phyloP scores from a whole-genome alignment of 169 alveolate genomes.

The Toxoplasma gondii region DNA sequence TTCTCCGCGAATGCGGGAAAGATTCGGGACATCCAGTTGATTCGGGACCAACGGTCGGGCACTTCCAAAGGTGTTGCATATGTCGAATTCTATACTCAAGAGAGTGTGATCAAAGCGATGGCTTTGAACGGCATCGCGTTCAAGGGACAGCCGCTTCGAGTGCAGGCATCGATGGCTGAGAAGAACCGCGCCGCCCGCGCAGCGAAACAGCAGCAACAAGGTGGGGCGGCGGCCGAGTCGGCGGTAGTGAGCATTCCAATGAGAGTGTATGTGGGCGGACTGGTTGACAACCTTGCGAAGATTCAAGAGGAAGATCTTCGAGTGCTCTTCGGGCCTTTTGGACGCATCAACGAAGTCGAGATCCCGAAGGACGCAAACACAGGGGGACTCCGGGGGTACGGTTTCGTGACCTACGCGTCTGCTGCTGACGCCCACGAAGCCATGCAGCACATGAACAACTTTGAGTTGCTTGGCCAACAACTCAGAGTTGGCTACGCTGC shows the following conservation, averaged over 20 bases:
- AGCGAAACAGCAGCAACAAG: conserved; percentile 83
- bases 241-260: conserved; percentile 90
- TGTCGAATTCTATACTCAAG: conserved; percentile 97
- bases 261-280: conserved; percentile 92
- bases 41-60: conserved; percentile 95
- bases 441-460: conserved; percentile 93
- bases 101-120: conserved; percentile 94
- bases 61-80: conserved; percentile 97
- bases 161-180: conserved; percentile 98
- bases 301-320: conserved; percentile 90
- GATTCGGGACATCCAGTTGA: conserved; percentile 95
- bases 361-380: conserved; percentile 89
- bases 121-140: conserved; percentile 91
- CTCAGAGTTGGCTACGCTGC: conserved; percentile 86
- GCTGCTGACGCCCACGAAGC: conserved; percentile 96
- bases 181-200: conserved; percentile 98
- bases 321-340: conserved; percentile 94
- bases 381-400: conserved; percentile 92
- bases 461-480: conserved; percentile 92
- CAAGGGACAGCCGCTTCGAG: conserved; percentile 90
- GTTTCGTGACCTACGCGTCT: conserved; percentile 88
- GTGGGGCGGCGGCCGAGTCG: conserved; percentile 77
- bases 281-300: conserved; percentile 87
- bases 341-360: conserved; percentile 92
- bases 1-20: conserved; percentile 95